Evolutionary conservation across 306 rosid species (phyloP).

Genomic region (Rosa lucieae): DNA sequence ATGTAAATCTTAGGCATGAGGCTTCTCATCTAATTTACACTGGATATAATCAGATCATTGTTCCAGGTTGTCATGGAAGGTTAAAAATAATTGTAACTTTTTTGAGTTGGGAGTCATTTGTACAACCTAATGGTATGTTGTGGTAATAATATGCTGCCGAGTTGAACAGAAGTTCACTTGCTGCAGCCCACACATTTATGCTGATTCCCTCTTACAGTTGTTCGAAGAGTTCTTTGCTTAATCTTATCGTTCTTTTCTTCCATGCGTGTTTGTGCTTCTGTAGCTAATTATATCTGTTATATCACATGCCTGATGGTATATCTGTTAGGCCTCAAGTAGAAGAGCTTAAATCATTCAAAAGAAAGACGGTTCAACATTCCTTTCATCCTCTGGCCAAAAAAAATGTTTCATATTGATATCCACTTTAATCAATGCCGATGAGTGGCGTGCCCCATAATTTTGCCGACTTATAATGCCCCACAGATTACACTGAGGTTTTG

Average conservation of each 20-base stretch:
- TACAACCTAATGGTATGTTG: neutral
- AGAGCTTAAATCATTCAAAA: neutral
- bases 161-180: constrained; percentile 14
- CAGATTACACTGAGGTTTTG: no score
- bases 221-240: neutral
- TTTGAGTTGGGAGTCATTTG: constrained; percentile 9
- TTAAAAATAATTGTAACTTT: constrained; percentile 7
- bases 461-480: no score
- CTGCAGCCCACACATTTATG: neutral
- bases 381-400: no score
- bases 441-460: no score
- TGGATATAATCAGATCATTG: constrained; percentile 2
- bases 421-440: no score
- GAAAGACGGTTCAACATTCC: no score
- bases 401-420: no score
- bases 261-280: neutral
- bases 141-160: neutral
- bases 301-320: neutral
- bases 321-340: neutral
- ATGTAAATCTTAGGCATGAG: constrained; percentile 35
- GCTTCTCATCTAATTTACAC: constrained; percentile 24
- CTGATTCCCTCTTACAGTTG: neutral
- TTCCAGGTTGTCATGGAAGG: constrained; percentile 1
- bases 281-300: neutral
- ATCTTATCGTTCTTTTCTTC: neutral